Base-by-base conservation (phyloP, 106 monocot species). In the Dendrobium catenatum region DNA sequence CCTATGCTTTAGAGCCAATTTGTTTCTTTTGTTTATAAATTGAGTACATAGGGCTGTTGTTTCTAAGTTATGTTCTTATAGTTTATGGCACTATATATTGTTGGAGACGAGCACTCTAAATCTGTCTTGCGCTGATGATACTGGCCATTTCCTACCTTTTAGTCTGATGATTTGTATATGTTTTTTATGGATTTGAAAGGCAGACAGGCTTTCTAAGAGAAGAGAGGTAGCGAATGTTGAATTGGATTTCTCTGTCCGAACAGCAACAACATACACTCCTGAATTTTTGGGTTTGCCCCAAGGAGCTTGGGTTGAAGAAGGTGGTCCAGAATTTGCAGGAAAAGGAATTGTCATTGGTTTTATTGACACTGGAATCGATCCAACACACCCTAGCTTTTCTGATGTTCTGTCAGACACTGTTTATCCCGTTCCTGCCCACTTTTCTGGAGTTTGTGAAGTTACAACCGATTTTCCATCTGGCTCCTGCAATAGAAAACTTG, bases 311-410 rank as follows among this genome's bases (percentile, higher is more conserved):
- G 77, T 86, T 79, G 81, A 92, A 79, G 92, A 89, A 59, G 98
- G 98, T 54, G 98, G 98, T 19, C 87, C 94, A 20, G 89, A 98
- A 83, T 83, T 78, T 80, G 94, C 98, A 5, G 98, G 98, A 44
- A 78, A 91, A 81, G 98, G 95, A 72, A 56, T 95, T 43, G 98
- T 98, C 54, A 95, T 98, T 75, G 98, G 95, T 1, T 86, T 98
- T 43, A 88, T 98, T 75, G 98, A 98, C 86, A 95, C 98, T 26
- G 98, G 98, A 80, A 98, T 98, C 48, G 95, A 98, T 80, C 98
- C 98, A 26, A 77, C 82, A 18, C 98, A 98, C 46, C 91, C 89
- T 2, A 98, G 98, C 79, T 98, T 98, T 78, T 88, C 91, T 1
- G 98, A 93, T 82, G 84, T 72, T 73, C 73, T 80, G 9, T 81